Evolutionary conservation across 768 basidiomycete species (phyloP).

Genomic region (Suillus plorans): DNA sequence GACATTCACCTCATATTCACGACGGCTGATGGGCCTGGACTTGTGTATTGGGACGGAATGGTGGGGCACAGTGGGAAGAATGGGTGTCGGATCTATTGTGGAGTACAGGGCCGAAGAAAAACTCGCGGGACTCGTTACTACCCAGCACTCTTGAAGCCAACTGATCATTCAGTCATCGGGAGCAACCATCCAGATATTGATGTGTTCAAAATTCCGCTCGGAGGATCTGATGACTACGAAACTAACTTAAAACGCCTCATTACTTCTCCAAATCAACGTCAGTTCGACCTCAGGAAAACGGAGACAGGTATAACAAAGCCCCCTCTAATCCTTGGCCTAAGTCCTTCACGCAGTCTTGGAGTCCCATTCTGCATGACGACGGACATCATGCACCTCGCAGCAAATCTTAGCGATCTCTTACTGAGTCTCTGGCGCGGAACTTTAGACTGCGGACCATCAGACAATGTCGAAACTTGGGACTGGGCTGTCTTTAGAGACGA

Average conservation of each 20-base stretch:
- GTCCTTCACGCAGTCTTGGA: not conserved
- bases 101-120: conserved; percentile 27
- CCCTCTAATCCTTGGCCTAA: not conserved
- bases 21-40: conserved; percentile 11
- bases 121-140: conserved; percentile 29
- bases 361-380: not conserved
- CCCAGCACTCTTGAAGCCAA: conserved; percentile 26
- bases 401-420: not conserved
- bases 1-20: conserved; percentile 12
- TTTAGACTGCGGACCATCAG: not conserved
- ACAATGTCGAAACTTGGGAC: not conserved
- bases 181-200: conserved; percentile 30
- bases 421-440: not conserved
- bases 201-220: conserved; percentile 11
- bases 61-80: conserved; percentile 32
- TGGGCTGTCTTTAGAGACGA: not conserved
- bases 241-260: not conserved
- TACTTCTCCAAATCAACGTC: conserved; percentile 8
- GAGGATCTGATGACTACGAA: conserved; percentile 4
- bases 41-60: conserved; percentile 27
- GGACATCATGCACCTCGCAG: not conserved
- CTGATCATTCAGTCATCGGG: conserved; percentile 13
- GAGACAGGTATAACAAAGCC: conserved; percentile 32
- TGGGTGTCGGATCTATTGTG: conserved; percentile 35
- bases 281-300: conserved; percentile 24